Base-by-base conservation (phyloP, 2,329 filamentous ascomycete genomes). In the Nakataea oryzae region DNA sequence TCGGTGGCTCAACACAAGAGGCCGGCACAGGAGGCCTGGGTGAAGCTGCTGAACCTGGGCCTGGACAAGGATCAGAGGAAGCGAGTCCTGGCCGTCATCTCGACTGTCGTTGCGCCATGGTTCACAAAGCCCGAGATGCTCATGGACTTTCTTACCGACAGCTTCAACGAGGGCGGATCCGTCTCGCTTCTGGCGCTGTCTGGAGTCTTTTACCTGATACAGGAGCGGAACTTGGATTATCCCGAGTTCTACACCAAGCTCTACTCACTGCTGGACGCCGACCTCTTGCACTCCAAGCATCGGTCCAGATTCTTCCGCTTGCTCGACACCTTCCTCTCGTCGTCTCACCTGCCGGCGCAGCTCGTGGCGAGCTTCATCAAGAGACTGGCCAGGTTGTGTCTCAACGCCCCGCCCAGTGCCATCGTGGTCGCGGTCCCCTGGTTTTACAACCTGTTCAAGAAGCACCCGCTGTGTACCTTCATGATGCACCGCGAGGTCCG, bases 311-410 rank as follows among this genome's bases (percentile, higher is more conserved):
- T 99, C 76, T 95, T 99, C 77, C 89, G 95, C 60, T 81, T 97
- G 21, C 78, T 99, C 63, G 91, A 97, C 69, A 92, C 88, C 3
- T 99, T 97, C 75, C 82, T 99, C 67, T 83, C 82, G 5, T 97
- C 93, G 0, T 93, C 91, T 3, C 96, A 99, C 83, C 82, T 99
- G 69, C 95, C 96, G 3, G 92, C 91, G 5, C 86, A 88, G 4
- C 80, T 99, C 54, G 90, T 99, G 2, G 93, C 95, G 14, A 96
- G 92, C 74, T 99, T 99, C 75, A 87, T 99, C 77, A 99, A 99
- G 76, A 85, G 91, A n/a, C 81, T 99, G 11, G 86, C 92, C 3
- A 83, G 93, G 61, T 80, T 97, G 50, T 85, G 90, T 21, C 81
- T 99, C n/a, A 87, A 90, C 70, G 93, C 91, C 0, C 93, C 96